Base-by-base conservation (phyloP, 768 basidiomycete genomes). In the Leccinum rimulosum region DNA sequence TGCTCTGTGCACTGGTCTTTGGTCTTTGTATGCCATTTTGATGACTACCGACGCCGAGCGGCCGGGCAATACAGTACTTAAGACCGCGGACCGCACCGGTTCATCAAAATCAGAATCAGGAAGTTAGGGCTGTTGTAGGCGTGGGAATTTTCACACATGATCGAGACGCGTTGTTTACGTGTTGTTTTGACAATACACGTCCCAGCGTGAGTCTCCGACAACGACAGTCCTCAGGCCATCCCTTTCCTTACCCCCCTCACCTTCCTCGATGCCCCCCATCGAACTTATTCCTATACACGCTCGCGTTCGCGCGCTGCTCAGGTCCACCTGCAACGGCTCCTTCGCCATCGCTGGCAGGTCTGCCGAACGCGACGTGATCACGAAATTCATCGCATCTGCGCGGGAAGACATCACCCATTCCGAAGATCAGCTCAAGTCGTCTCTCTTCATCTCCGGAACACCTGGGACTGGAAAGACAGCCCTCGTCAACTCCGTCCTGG, bases 391-490 rank as follows among this genome's bases (percentile, higher is more conserved):
- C 27, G 4, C 27, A 27, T 27, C 27, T 27, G 27, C 27, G 4
- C 27, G 27, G 27, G 27, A 27, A 4, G 4, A 4, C 27, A 27
- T 71, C 49, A 66, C 68, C 22, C 27, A 25, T 28, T n/a, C 55
- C 17, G 31, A 48, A 22, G 66, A 65, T 27, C 59, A 60, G 4
- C 55, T 61, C 25, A 68, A 74, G 28, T 77, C 83, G 10, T 80
- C 83, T 47, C 78, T 96, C 58, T 98, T 95, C 72, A 87, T 98
- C 54, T 95, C 95, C 9, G 96, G 96, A 9, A 85, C 93, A 2
- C 94, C 95, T 4, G 25, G 96, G 95, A 93, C 93, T 3, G 93
- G 93, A 19, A 95, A 96, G 76, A 95, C 92, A 2, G 93, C 92
- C 0, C 77, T 96, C 4, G 83, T 94, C 28, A 87, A 88, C 65